Percentiles rank a stretch among this genome's conserved stretches.
These are phyloP conservation scores for Solanum rostratum DNA, from an alignment of 257 asterid species.

Conservation along the genomic window DNA sequence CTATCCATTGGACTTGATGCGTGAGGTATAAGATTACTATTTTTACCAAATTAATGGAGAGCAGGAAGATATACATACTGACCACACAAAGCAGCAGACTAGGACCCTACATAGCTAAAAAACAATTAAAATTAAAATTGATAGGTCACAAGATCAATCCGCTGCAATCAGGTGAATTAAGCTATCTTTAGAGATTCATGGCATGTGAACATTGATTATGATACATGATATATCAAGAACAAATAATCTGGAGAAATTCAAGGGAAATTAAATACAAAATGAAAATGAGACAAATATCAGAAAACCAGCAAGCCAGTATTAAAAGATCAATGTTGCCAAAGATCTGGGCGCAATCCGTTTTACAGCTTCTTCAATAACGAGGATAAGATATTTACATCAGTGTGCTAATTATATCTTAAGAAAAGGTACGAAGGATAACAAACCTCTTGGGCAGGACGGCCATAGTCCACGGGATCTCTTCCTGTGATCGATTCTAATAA, in stretches of 20 bases:
- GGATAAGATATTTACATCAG: not conserved
- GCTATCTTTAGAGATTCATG: not conserved
- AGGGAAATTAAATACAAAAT: not conserved
- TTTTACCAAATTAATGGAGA: not conserved
- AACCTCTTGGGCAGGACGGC: conserved; percentile 94
- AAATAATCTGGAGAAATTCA: not conserved
- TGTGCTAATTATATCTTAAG: not conserved
- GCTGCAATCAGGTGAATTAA: not conserved
- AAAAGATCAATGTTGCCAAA: not conserved
- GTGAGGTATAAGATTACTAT: not conserved
- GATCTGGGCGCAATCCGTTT: not conserved
- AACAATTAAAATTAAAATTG: not conserved
- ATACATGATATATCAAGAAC: not conserved
- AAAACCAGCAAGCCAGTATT: not conserved
- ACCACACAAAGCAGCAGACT: not conserved
- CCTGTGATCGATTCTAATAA: conserved; percentile 86
- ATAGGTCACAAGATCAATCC: not conserved
- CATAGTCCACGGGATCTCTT: conserved; percentile 96
- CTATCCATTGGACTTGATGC: not conserved
- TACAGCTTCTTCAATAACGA: not conserved
- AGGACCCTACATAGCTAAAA: not conserved
- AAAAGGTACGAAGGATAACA: not conserved
- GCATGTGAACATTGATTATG: not conserved
- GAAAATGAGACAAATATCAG: not conserved
- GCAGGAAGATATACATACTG: not conserved